Evolutionary conservation across 2,329 filamentous ascomycete genomes (phyloP).

Genomic region (Aspergillus ibericus): DNA sequence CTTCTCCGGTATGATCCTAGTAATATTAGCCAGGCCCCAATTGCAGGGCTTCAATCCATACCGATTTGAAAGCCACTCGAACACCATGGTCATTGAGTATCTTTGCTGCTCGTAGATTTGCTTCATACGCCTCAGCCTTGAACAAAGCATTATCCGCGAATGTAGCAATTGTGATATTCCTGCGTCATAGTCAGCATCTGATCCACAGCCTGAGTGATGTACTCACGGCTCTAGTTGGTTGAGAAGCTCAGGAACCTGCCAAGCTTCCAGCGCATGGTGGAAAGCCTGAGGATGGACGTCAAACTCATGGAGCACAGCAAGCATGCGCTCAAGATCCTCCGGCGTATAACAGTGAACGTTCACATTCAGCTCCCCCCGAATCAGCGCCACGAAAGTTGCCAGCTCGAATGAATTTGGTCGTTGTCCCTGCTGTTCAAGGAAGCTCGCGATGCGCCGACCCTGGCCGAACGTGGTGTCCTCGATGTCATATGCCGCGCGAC

Average conservation of each 20-base stretch:
- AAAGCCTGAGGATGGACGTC: slow-evolving; percentile 66
- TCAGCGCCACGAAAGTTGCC: slow-evolving; percentile 62
- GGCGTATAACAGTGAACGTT: slow-evolving; percentile 73
- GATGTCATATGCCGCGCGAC: not conserved
- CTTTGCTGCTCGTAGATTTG: slow-evolving; percentile 66
- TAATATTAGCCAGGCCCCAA: not conserved
- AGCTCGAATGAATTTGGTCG: slow-evolving; percentile 52
- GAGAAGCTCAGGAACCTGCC: slow-evolving; percentile 61
- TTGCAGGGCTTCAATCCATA: slow-evolving; percentile 30
- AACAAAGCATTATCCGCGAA: slow-evolving; percentile 75
- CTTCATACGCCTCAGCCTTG: slow-evolving; percentile 66
- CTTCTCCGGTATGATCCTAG: slow-evolving; percentile 11
- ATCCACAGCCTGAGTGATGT: rapidly evolving
- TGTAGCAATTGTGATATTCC: slow-evolving; percentile 54
- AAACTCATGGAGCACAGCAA: slow-evolving; percentile 64
- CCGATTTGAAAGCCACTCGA: slow-evolving; percentile 69
- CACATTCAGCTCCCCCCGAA: slow-evolving; percentile 67
- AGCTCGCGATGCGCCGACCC: not conserved
- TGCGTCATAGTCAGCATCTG: not conserved
- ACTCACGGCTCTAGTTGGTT: slow-evolving; percentile 2
- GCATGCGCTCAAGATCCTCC: slow-evolving; percentile 67
- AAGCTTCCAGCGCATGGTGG: slow-evolving; percentile 69
- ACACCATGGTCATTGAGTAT: slow-evolving; percentile 64
- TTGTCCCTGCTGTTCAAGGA: not conserved
- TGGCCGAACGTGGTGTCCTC: not conserved